Conservation (phyloP, 441 rosid genomes). For the Bocquillonia castaneifolia region DNA sequence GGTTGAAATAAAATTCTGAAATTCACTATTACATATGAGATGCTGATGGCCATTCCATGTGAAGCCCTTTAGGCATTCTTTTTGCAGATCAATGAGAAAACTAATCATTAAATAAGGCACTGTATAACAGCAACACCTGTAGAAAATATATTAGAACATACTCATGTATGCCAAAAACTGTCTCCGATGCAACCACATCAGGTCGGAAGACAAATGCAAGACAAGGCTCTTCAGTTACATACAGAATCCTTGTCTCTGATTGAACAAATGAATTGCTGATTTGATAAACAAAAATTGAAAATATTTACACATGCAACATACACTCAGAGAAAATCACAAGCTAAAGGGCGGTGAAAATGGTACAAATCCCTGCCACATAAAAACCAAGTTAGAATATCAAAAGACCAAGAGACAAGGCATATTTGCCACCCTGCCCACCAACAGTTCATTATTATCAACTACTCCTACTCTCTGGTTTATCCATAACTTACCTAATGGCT, state of each 20-base stretch:
- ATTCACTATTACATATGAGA: not conserved
- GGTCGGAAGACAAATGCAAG: not conserved
- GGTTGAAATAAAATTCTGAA: not conserved
- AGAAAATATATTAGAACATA: not conserved
- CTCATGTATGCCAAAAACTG: not conserved
- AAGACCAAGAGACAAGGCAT: conserved; percentile 4
- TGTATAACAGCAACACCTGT: not conserved
- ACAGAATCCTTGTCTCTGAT: not conserved
- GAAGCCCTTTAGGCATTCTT: not conserved
- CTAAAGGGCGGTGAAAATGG: conserved; percentile 1
- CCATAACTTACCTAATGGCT: conserved; percentile 25
- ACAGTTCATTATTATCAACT: conserved; percentile 20
- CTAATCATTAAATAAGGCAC: not conserved
- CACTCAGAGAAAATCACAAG: not conserved
- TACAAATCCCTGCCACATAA: conserved; percentile 17
- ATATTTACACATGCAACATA: conserved; percentile 11
- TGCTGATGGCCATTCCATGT: not conserved
- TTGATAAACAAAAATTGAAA: not conserved
- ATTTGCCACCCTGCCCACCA: conserved; percentile 22
- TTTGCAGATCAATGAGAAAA: not conserved
- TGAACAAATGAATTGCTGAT: not conserved
- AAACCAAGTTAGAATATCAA: conserved; percentile 19
- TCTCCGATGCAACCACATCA: not conserved
- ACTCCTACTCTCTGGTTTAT: conserved; percentile 18
- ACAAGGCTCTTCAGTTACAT: not conserved